A percentile compares a stretch with the other conserved stretches of the same genome.
Evolutionary conservation across 2,329 filamentous ascomycete genomes (phyloP).

Genomic region (Clarireedia monteithiana): DNA sequence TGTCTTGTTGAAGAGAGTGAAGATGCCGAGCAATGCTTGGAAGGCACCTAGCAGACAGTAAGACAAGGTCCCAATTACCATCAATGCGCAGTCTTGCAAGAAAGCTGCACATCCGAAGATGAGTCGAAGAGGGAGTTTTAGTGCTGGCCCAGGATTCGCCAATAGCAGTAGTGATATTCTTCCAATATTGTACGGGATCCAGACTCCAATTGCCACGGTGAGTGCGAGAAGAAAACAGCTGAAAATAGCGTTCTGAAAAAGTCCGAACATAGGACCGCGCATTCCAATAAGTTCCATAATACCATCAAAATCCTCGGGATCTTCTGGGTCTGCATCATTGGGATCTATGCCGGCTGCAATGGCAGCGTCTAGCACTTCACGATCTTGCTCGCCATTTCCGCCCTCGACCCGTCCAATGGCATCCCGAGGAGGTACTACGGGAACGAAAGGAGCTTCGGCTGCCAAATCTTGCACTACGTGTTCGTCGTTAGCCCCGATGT

Average conservation of each 20-base stretch:
- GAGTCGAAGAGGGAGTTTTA: constrained; percentile 64
- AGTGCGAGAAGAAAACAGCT: constrained; percentile 83
- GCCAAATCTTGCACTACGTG: constrained; percentile 51
- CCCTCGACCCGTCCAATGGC: constrained; percentile 17
- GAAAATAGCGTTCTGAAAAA: constrained; percentile 93
- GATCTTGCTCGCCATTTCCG: constrained; percentile 39
- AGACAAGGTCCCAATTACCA: constrained; percentile 49
- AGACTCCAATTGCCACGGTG: constrained; percentile 78
- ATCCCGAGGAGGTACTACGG: constrained; percentile 27
- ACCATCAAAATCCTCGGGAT: constrained; percentile 91
- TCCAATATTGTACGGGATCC: constrained; percentile 86
- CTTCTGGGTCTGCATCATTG: constrained; percentile 70
- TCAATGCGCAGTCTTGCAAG: constrained; percentile 66
- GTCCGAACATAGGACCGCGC: constrained; percentile 81
- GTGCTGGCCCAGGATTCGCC: constrained; percentile 64
- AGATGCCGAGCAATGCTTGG: constrained; percentile 13
- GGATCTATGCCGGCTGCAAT: constrained; percentile 62
- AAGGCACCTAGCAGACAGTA: constrained; percentile 26
- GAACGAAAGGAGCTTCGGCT: constrained; percentile 53
- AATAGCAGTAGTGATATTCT: constrained; percentile 74
- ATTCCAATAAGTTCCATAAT: constrained; percentile 95
- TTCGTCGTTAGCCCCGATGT: constrained; percentile 45
- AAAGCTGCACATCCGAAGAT: constrained; percentile 70
- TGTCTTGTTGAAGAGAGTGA: constrained; percentile 1
- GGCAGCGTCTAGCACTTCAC: constrained; percentile 56